Base-by-base conservation (phyloP, 108 stramenopile species). In the Cyclotella kingstonii region DNA sequence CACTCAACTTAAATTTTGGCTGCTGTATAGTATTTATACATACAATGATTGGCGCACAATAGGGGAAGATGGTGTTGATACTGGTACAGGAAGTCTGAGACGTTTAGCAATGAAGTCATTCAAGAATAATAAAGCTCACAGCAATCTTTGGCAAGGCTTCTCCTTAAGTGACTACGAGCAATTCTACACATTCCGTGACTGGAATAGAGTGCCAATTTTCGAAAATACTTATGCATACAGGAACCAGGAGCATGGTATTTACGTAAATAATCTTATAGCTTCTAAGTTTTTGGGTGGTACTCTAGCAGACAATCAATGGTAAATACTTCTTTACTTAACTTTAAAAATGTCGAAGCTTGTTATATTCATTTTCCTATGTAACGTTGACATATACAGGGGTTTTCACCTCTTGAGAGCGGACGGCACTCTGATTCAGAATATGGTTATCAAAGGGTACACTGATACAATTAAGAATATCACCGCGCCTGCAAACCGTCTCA, bases 71-170 rank as follows among this genome's bases (percentile, higher is more conserved):
- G 3, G 30, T 0, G 42, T 65, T 1, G 22, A 45, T 23, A 52
- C 50, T 5, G 38, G 31, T 26, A 57, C 41, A 18, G 66, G 55
- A 3, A 68, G 40, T 25, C 40, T 58, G 18, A 43, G 73, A 22
- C 31, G 35, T 18, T 18, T 41, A 15, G 49, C 63, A 25, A 74
- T 74, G 60, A 63, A 63, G 29, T 36, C 43, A 12, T 74, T 74
- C 41, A 52, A 44, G 36, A 52, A 59, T 23, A 74, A 74, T 60
- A 74, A 66, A 42, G 64, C 73, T 2, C 73, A 74, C 42, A 61
- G 60, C 4, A 74, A 74, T 36, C 33, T 5, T 1, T 54, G 65
- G 46, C 59, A 74, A 55, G 73, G 73, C 10, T 66, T 74, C 28
- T 18, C 30, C 12, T 23, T 74, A 0, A 28, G 30, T 46, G 49